Base-by-base conservation (phyloP, 208 protist species). In the Blastocrithidia nonstop region DNA sequence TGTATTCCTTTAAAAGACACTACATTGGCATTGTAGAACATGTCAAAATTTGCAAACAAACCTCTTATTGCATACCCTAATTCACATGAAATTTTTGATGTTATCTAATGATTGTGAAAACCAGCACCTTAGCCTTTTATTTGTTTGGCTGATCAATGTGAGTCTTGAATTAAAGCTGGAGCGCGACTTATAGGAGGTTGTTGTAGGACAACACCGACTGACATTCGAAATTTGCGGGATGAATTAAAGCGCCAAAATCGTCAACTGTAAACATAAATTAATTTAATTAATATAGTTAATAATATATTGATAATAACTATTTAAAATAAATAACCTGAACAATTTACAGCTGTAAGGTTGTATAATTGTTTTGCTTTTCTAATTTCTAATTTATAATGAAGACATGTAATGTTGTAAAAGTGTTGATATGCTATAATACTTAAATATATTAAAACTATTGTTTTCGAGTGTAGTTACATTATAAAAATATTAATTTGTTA, bases 41-140 rank as follows among this genome's bases (percentile, higher is more conserved):
- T 84, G 32, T 39, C 52, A 16, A 46, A 43, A 6, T 22, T 61
- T 9, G 74, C 66, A 7, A 44, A 32, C n/a, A 75, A 73, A 41
- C 70, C 74, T 4, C 42, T 84, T 13, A 56, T 79, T 2, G 66
- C 61, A 19, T 84, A 84, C 56, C 57, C 70, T 20, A 84, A 84
- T 57, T 56, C 66, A 4, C 63, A 67, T 2, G 70, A 72, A 45
- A 24, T 32, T 4, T 84, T 74, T 60, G 45, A 79, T 42, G 20
- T 51, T 2, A 16, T 19, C 0, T 56, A 38, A 3, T 78, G 65
- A 45, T 55, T 33, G 29, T 79, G 65, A 66, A 15, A 36, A 3
- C 43, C 35, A 8, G 28, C 44, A 7, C 16, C 24, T 6, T 31
- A 24, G 26, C 8, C 3, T 23, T 51, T 23, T 2, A 22, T 20